Evolutionary conservation across 2,329 filamentous ascomycete species (phyloP).

Genomic region (Clonostachys rhizophaga): DNA sequence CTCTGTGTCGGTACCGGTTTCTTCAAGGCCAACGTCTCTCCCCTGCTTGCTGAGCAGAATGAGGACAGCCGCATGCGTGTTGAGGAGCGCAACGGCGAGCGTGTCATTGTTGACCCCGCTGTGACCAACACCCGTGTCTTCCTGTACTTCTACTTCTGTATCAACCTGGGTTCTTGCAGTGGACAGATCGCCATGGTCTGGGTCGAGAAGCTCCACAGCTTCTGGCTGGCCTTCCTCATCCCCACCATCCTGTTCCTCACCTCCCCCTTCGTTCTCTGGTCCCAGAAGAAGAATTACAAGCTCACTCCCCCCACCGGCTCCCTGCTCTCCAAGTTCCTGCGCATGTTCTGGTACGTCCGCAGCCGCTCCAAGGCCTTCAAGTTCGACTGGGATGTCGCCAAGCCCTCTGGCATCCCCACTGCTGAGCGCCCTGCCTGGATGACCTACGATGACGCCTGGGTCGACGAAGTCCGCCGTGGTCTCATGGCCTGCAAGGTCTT

Average conservation of each 20-base stretch:
- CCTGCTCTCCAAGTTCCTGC: slow-evolving; percentile 62
- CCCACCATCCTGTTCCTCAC: slow-evolving; percentile 61
- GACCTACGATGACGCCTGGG: slow-evolving; percentile 80
- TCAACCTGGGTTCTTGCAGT: slow-evolving; percentile 61
- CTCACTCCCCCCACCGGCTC: slow-evolving; percentile 66
- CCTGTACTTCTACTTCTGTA: slow-evolving; percentile 53
- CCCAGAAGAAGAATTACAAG: slow-evolving; percentile 57
- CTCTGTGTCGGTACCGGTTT: slow-evolving; percentile 66
- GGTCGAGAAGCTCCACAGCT: slow-evolving; percentile 71
- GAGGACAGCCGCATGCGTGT: slow-evolving; percentile 53
- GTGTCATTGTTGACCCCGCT: slow-evolving; percentile 66
- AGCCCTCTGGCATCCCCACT: slow-evolving; percentile 58
- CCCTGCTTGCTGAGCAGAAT: slow-evolving; percentile 68
- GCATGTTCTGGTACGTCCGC: slow-evolving; percentile 54
- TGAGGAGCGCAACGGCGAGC: slow-evolving; percentile 52
- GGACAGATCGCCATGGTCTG: slow-evolving; percentile 63
- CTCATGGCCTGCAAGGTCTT: slow-evolving; percentile 68
- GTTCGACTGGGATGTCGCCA: slow-evolving; percentile 62
- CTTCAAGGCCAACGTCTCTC: slow-evolving; percentile 77
- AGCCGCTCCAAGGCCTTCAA: slow-evolving; percentile 64
- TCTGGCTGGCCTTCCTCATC: slow-evolving; percentile 67
- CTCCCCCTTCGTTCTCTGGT: slow-evolving; percentile 57
- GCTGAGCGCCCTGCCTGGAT: slow-evolving; percentile 63
- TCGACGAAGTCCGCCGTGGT: slow-evolving; percentile 71
- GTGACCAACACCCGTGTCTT: slow-evolving; percentile 66